Base-by-base conservation (phyloP, 1,284 basidiomycete species). In the Trichosporon faecale region DNA sequence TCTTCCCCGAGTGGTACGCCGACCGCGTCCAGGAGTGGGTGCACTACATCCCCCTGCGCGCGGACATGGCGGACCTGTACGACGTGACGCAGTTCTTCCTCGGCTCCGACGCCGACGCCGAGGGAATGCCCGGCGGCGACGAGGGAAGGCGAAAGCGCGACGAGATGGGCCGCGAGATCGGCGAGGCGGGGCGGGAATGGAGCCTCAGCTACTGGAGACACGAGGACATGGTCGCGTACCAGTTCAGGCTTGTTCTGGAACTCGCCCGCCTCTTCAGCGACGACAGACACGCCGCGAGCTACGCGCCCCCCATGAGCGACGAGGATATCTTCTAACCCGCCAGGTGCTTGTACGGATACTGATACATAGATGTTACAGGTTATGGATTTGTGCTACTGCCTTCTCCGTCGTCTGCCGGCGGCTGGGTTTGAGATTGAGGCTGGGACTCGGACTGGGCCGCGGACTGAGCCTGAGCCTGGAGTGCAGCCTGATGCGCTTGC, bases 201-300 rank as follows among this genome's bases (percentile, higher is more conserved):
- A 89, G 88, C 73, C 83, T 84, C 71, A 84, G 76, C 0, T 89
- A 86, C 76, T 91, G 89, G 89, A 84, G 89, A 63, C 84, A 84
- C 68, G 88, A 89, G 74, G 90, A 91, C 78, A 84, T 91, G 82
- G 85, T 86, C 49, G 87, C 89, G 12, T 90, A 90, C 80, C 82
- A 87, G 70, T 89, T 88, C 77, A 85, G 89, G 37, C 66, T 79
- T 27, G 73, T 79, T 61, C 72, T 79, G 29, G 78, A 79, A 55
- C 71, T 76, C n/a, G 70, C 77, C 11, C 69, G 78, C 11, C 66
- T 79, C 21, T 65, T 72, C 61, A 74, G 75, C 23, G 64, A 71
- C 14, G 69, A 80, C 71, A 68, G 78, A 21, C 73, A 77, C 18
- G 69, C 55, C 57, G 76, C 77, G 4, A 61, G 57, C 57, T 61